Evolutionary conservation across 1,284 basidiomycete species (phyloP).

Genomic region (Trichosporon inkin): DNA sequence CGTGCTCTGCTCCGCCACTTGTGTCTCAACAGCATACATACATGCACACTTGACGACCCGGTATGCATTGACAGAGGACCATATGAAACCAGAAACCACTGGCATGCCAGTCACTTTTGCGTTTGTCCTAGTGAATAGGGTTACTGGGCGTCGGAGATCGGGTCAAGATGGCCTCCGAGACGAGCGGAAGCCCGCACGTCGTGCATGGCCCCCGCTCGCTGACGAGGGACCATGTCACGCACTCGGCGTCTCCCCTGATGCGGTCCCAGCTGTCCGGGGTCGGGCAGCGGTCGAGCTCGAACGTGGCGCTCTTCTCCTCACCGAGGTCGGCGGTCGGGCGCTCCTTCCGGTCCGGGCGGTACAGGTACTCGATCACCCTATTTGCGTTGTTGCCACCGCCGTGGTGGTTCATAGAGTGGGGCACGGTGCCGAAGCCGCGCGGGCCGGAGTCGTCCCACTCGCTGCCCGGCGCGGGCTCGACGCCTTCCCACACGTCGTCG

Average conservation of each 20-base stretch:
- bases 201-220: background rate
- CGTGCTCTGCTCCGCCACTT: too few species aligned
- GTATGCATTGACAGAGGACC: too few species aligned
- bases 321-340: background rate
- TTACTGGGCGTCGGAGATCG: background rate
- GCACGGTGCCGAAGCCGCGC: background rate
- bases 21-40: too few species aligned
- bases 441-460: background rate
- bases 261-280: background rate
- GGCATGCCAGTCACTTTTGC: too few species aligned
- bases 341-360: background rate
- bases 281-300: background rate
- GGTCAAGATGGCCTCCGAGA: background rate
- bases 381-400: background rate
- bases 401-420: background rate
- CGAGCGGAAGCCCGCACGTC: background rate
- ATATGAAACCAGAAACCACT: too few species aligned
- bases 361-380: background rate
- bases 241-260: background rate
- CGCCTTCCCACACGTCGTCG: background rate
- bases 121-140: too few species aligned
- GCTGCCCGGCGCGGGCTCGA: background rate
- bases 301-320: background rate
- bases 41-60: too few species aligned
- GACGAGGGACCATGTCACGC: background rate